Evolutionary conservation across 2,329 filamentous ascomycete genomes (phyloP).

Genomic region (Fragosphaeria purpurea): DNA sequence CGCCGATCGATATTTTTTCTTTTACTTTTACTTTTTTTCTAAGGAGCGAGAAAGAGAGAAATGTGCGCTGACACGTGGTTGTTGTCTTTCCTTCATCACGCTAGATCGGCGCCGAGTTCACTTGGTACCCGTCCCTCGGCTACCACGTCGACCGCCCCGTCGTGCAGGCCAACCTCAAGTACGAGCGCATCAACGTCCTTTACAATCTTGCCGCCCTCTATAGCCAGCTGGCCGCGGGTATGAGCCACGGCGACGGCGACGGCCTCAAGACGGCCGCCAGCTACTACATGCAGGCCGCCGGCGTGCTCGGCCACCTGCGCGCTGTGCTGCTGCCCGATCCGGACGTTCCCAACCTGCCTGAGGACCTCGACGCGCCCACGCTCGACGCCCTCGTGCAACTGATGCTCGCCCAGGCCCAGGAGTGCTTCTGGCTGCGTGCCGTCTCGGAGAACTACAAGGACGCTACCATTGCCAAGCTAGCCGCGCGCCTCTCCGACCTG

Average conservation of each 20-base stretch:
- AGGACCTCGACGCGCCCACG: constrained; percentile 89
- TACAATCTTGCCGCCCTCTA: constrained; percentile 93
- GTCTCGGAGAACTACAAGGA: constrained; percentile 92
- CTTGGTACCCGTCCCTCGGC: constrained; percentile 89
- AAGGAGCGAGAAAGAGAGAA: no score
- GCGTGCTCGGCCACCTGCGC: constrained; percentile 71
- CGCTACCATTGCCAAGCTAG: constrained; percentile 80
- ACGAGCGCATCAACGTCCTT: constrained; percentile 84
- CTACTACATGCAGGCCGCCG: constrained; percentile 81
- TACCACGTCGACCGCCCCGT: constrained; percentile 73
- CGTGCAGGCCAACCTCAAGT: constrained; percentile 56
- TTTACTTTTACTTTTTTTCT: no score
- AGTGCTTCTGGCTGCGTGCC: constrained; percentile 97
- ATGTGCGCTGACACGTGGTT: background rate
- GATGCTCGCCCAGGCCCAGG: constrained; percentile 84
- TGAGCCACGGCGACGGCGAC: constrained; percentile 63
- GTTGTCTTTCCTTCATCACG: constrained; percentile 3
- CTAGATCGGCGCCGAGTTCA: constrained; percentile 86
- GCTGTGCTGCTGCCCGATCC: constrained; percentile 70
- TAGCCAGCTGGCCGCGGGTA: constrained; percentile 76
- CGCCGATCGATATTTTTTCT: background rate
- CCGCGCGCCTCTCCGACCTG: constrained; percentile 79
- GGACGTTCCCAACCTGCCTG: constrained; percentile 69
- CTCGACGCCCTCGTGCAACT: constrained; percentile 75
- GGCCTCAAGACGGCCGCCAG: constrained; percentile 81